Percentiles rank a stretch among this genome's conserved stretches.
Conservation (phyloP, 2,329 filamentous ascomycete genomes). For the Claviceps arundinis region DNA sequence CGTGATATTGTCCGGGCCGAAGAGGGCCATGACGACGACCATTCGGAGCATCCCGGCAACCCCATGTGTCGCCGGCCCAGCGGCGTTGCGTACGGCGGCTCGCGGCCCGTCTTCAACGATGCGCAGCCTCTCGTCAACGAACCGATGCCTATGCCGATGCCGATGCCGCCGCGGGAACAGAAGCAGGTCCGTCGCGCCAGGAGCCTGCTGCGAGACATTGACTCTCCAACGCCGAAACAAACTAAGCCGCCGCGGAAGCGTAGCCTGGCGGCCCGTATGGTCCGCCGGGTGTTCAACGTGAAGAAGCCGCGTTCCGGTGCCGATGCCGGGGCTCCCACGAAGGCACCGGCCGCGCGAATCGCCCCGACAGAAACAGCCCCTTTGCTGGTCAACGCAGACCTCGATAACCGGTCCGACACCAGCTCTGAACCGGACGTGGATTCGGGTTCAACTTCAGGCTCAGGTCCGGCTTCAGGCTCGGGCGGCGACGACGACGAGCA, state of each 20-base stretch:
- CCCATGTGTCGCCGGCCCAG: slow-evolving; percentile 62
- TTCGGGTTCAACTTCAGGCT: background rate
- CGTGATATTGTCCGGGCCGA: slow-evolving; percentile 24
- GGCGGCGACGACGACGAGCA: slow-evolving; percentile 26
- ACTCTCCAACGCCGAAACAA: slow-evolving; percentile 50
- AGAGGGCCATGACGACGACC: slow-evolving; percentile 16
- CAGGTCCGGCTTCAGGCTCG: slow-evolving; percentile 18
- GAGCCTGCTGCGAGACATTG: slow-evolving; percentile 51
- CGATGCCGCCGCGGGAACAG: slow-evolving; percentile 32
- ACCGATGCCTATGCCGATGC: slow-evolving; percentile 26
- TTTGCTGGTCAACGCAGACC: slow-evolving; percentile 21
- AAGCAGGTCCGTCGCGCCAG: slow-evolving; percentile 43
- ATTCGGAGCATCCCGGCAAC: slow-evolving; percentile 26
- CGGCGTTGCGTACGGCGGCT: slow-evolving; percentile 59
- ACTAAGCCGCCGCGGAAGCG: slow-evolving; percentile 14
- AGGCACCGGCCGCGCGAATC: slow-evolving; percentile 13
- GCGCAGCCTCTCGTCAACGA: slow-evolving; percentile 32
- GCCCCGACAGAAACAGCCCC: slow-evolving; percentile 28
- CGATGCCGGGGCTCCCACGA: background rate
- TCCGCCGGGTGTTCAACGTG: slow-evolving; percentile 40
- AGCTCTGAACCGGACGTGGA: slow-evolving; percentile 7
- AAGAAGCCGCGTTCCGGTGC: slow-evolving; percentile 29
- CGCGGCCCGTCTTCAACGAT: slow-evolving; percentile 56
- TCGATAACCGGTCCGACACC: slow-evolving; percentile 7
- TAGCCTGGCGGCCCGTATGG: slow-evolving; percentile 28